Evolutionary conservation across 805 yeast species (phyloP).

Genomic region (Kodamaea laetipori): DNA sequence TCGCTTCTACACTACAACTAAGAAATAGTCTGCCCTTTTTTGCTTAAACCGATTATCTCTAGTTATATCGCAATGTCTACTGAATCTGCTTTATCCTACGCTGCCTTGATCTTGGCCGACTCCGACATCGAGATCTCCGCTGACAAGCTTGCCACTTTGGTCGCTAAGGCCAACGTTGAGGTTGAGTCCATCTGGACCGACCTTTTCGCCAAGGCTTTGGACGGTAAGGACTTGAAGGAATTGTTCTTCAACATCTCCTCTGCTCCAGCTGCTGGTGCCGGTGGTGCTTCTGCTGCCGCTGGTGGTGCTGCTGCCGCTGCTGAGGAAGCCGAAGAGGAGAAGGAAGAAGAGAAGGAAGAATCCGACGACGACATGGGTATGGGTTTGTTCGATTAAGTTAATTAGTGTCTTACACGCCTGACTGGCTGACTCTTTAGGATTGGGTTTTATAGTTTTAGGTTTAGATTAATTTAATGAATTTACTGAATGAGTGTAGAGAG

Average conservation of each 20-base stretch:
- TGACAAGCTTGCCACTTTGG: conserved; percentile 47
- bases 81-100: conserved; percentile 53
- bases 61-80: conserved; percentile 45
- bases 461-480: conserved; percentile 10
- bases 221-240: conserved; percentile 49
- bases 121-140: conserved; percentile 48
- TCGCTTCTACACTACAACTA: conserved; percentile 28
- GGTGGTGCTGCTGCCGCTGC: conserved; percentile 38
- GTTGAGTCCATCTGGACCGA: conserved; percentile 51
- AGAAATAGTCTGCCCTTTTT: conserved; percentile 49
- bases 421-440: conserved; percentile 6
- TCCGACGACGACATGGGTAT: conserved; percentile 35
- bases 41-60: conserved; percentile 53
- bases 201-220: conserved; percentile 50
- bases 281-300: conserved; percentile 38
- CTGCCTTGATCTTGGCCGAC: conserved; percentile 53
- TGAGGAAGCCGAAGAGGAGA: conserved; percentile 34
- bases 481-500: not conserved
- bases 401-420: conserved; percentile 6
- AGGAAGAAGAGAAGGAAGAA: conserved; percentile 41
- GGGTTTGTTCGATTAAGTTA: conserved; percentile 41
- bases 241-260: conserved; percentile 51
- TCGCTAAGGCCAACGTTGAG: conserved; percentile 45
- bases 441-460: conserved; percentile 5
- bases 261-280: conserved; percentile 47